Evolutionary conservation across 2,329 filamentous ascomycete species (phyloP), one percentile per base, ranked within the genome.

Genomic region (Clonostachys rhizophaga): DNA sequence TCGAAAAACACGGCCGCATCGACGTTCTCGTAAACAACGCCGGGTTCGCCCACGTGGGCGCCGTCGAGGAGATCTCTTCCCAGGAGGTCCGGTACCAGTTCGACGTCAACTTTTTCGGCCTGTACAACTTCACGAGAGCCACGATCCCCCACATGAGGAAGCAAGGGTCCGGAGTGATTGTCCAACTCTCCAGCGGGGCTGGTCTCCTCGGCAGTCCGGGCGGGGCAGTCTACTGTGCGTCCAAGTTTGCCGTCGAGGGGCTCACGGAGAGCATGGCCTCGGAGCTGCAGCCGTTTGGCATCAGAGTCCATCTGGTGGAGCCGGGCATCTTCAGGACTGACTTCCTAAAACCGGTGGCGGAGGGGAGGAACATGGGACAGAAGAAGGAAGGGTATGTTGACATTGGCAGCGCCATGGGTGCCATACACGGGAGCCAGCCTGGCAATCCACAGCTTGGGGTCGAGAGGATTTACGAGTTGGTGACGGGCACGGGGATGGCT

Each of bases 261-360:
- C 39, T 44, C 42, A 43, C 69, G 4, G 72, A 75, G 47, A 65
- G 67, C 0, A 60, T 79, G 3, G 57, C 58, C 0, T 49, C 58
- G 1, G 77, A 80, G 58, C 58, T 79, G 2, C 55, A 53, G 2
- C 66, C 68, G 1, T 75, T 81, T 30, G 65, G 69, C 5, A 67
- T 80, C 37, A 52, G 61, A 2, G 67, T 70, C 2, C 52, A 63
- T 0, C 56, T 67, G 2, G 59, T 80, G 4, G 76, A 78, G 49
- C 76, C 76, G 0, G 78, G 77, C 0, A 74, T 75, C 48, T 80
- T 81, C 55, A 70, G 76, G 3, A 81, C 76, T 0, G 61, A 56
- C 0, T 73, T 81, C 44, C 64, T 80, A 8, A 67, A 70, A 46
- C 50, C 59, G 0, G 24, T 8, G 24, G 24, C 24, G 24, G 24